Evolutionary conservation across 306 rosid species (phyloP).

Genomic region (Lathyrus aphaca): DNA sequence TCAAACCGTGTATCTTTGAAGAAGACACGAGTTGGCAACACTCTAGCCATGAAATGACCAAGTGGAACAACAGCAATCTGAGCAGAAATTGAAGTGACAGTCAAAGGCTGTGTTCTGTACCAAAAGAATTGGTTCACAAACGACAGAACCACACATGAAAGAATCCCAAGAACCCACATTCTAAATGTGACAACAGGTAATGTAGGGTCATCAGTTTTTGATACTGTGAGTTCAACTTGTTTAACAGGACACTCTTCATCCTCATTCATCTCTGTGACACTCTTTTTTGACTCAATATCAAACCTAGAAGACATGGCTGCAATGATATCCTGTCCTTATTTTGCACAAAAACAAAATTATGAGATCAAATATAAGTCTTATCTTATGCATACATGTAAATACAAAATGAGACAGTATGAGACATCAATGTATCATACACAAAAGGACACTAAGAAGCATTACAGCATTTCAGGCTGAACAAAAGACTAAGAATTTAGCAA

Average conservation of each 20-base stretch:
- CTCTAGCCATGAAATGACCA: conserved; percentile 78
- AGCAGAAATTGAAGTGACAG: conserved; percentile 63
- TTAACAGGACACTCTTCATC: conserved; percentile 48
- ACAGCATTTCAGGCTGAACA: background rate
- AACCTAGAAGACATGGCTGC: conserved; percentile 20
- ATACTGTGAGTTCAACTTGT: conserved; percentile 79
- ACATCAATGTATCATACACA: background rate
- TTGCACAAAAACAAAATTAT: conserved; percentile 2
- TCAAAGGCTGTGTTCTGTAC: conserved; percentile 79
- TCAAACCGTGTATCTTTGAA: conserved; percentile 56
- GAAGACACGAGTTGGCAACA: conserved; percentile 53
- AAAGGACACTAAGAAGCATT: background rate
- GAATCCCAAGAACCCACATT: conserved; percentile 81
- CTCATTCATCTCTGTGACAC: conserved; percentile 12
- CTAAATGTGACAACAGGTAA: conserved; percentile 72
- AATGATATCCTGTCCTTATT: background rate
- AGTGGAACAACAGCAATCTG: conserved; percentile 94
- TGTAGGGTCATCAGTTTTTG: conserved; percentile 74
- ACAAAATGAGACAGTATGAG: background rate
- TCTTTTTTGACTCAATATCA: conserved; percentile 29
- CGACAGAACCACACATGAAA: conserved; percentile 64
- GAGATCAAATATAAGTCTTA: background rate
- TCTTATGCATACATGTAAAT: background rate
- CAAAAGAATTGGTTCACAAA: conserved; percentile 91
- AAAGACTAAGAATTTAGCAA: conserved; percentile 3